phyloP scores from a whole-genome alignment of 2,329 filamentous ascomycete species.

The Leptographium wingfieldii region DNA sequence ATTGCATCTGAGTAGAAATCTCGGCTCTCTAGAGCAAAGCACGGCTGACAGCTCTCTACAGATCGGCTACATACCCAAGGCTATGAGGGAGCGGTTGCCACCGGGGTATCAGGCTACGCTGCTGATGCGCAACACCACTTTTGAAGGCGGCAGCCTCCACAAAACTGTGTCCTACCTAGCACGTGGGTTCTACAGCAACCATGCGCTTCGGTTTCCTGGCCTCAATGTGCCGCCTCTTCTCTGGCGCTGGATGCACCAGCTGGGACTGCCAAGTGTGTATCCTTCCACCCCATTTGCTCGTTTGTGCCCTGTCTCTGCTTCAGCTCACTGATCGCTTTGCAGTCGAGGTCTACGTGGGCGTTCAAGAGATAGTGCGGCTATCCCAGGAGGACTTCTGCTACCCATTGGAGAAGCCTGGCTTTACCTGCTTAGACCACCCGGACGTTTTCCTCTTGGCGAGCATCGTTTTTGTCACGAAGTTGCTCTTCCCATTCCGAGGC shows the following conservation, averaged over 20 bases:
- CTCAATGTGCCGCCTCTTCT: slow-evolving; percentile 59
- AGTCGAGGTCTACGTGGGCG: slow-evolving; percentile 51
- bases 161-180: slow-evolving; percentile 47
- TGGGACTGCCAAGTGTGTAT: slow-evolving; percentile 57
- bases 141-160: slow-evolving; percentile 50
- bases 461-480: slow-evolving; percentile 63
- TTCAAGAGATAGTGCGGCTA: slow-evolving; percentile 40
- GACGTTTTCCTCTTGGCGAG: slow-evolving; percentile 62
- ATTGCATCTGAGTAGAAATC: background rate
- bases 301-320: background rate
- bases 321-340: background rate
- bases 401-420: slow-evolving; percentile 30
- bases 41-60: slow-evolving; percentile 14
- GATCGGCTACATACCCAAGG: slow-evolving; percentile 45
- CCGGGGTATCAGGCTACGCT: slow-evolving; percentile 46
- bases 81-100: slow-evolving; percentile 54
- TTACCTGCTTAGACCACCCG: slow-evolving; percentile 48
- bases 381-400: slow-evolving; percentile 45
- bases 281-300: slow-evolving; percentile 13
- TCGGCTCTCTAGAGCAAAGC: background rate
- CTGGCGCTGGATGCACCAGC: slow-evolving; percentile 54
- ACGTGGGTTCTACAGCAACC: slow-evolving; percentile 52
- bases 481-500: slow-evolving; percentile 62
- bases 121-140: slow-evolving; percentile 32
- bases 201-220: slow-evolving; percentile 57